Base-by-base conservation (phyloP, 495 filamentous ascomycete genomes). In the Achaetomiella virescens region DNA sequence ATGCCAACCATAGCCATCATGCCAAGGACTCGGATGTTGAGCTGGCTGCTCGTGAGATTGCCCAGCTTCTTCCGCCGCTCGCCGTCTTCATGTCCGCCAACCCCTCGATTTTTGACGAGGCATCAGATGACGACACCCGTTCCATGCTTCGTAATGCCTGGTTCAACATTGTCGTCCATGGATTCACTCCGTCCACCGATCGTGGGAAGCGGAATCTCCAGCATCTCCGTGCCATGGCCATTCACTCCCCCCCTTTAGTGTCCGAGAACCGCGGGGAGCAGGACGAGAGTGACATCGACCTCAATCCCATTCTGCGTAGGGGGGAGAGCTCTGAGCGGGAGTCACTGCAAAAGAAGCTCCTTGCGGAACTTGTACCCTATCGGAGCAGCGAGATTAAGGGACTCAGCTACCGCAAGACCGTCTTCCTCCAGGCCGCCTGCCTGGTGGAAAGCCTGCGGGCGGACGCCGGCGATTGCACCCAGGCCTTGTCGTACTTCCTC, bases 101-200 rank as follows among this genome's bases (percentile, higher is more conserved):
- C 56, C 76, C 78, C 20, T 60, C 75, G 6, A 60, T 69, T 15
- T 61, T 72, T 8, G 72, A 74, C 42, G 64, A 63, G 24, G 43
- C 69, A 0, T 61, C 66, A 17, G 81, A 86, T 58, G 83, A 89
- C 36, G 80, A 89, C 38, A 78, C 80, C 20, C 72, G 81, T 48
- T 78, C 82, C 18, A 73, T 95, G 44, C 82, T 93, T 58, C 85
- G 91, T 35, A 90, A 97, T 75, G 89, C 89, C 14, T 98, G 93
- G 93, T 96, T 96, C 69, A 98, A 98, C 66, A 87, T 97, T 48
- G 87, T 89, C 27, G 85, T 97, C 8, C 92, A 97, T 68, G 91
- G 91, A 31, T 96, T 97, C 65, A 83, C 80, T n/a, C 76, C 84
- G 15, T 79, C 76, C 17, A 89, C 89, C 0, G 76, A 78, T 20